These are phyloP conservation scores for Aspergillus ostianus DNA, from an alignment of 495 filamentous ascomycete species.

Conservation along the genomic window DNA sequence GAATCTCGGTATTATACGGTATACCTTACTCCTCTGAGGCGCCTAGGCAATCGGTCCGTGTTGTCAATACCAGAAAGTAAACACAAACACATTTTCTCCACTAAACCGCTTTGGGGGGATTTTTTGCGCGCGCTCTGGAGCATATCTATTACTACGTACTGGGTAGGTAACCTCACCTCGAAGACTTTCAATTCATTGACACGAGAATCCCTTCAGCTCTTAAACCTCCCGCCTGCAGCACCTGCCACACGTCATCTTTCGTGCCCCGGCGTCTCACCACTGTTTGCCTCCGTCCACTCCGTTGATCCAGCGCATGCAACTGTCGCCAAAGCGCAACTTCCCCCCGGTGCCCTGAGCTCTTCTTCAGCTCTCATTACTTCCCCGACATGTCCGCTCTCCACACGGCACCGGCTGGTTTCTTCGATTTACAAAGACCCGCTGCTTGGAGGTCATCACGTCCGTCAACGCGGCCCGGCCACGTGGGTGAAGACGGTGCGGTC, in stretches of 20 bases:
- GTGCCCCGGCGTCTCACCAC: neutral
- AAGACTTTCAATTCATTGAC: neutral
- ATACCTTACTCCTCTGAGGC: neutral
- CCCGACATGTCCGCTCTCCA: slow-evolving; percentile 31
- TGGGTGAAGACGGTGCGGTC: slow-evolving; percentile 31
- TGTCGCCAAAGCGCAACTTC: neutral
- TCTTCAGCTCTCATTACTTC: neutral
- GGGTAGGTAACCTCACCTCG: neutral
- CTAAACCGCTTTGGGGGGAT: neutral
- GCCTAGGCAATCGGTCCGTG: neutral
- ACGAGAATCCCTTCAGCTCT: neutral
- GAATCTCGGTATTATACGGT: too few species aligned
- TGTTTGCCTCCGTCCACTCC: neutral
- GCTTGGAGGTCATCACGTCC: slow-evolving; percentile 15
- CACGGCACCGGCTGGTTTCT: slow-evolving; percentile 23
- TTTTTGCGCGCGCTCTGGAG: neutral
- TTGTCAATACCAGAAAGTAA: neutral
- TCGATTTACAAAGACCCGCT: slow-evolving; percentile 24
- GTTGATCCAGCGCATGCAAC: neutral
- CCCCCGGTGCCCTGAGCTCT: neutral
- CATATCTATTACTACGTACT: too few species aligned
- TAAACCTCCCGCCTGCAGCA: neutral
- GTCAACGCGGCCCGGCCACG: slow-evolving; percentile 21
- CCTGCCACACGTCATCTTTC: neutral
- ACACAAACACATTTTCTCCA: neutral